phyloP scores from a whole-genome alignment of 1,139 yeast species.

The Kodamaea plutei region DNA sequence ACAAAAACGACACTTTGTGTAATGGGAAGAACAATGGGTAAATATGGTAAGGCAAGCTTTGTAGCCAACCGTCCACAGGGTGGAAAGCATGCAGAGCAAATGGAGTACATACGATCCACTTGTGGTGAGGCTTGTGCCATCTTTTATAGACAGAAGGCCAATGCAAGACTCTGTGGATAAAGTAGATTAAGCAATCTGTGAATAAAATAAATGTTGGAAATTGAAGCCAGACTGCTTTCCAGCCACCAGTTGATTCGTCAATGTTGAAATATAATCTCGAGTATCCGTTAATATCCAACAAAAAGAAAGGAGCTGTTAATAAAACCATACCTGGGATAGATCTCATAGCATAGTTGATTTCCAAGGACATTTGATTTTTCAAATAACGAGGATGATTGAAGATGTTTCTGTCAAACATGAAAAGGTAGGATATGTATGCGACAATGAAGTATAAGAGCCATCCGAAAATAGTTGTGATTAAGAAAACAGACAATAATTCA shows the following conservation, averaged over 20 bases:
- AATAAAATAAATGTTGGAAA: slow-evolving; percentile 78
- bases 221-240: slow-evolving; percentile 61
- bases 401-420: slow-evolving; percentile 80
- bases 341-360: slow-evolving; percentile 68
- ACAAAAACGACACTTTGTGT: slow-evolving; percentile 78
- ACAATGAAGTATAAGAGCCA: slow-evolving; percentile 72
- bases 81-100: slow-evolving; percentile 99
- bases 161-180: slow-evolving; percentile 88
- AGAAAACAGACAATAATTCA: slow-evolving; percentile 62
- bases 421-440: slow-evolving; percentile 69
- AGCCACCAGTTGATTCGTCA: slow-evolving; percentile 63
- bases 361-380: slow-evolving; percentile 85
- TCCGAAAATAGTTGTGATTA: slow-evolving; percentile 80
- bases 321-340: slow-evolving; percentile 89
- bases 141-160: slow-evolving; percentile 83
- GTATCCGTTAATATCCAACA: slow-evolving; percentile 77
- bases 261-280: slow-evolving; percentile 71
- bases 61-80: slow-evolving; percentile 93
- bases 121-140: slow-evolving; percentile 97
- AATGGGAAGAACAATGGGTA: slow-evolving; percentile 90
- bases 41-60: slow-evolving; percentile 87
- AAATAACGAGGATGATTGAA: slow-evolving; percentile 95
- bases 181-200: slow-evolving; percentile 89
- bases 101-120: slow-evolving; percentile 98
- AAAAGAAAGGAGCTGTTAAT: slow-evolving; percentile 85